Evolutionary conservation across 148 eudicot species (phyloP), one percentile per base, ranked within the genome.

Genomic region (Arctostaphylos glauca): DNA sequence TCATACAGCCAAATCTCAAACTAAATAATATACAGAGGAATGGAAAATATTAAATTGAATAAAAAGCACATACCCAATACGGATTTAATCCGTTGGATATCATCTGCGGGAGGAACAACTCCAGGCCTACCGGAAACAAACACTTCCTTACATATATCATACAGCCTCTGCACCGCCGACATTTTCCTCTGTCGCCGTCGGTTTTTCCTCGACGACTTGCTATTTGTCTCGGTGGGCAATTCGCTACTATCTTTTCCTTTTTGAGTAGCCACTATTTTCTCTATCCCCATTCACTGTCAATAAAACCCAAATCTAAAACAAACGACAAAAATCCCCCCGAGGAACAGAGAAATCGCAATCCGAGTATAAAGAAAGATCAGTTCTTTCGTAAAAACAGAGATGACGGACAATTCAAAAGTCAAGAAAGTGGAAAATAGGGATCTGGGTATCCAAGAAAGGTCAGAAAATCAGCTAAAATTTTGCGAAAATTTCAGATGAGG

Each of bases 121-220:
- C 91, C 96, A 59, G 89, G 81, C 58, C 90, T 92, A 44, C 90
- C 91, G 83, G 86, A 80, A 10, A 89, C 95, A 79, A 94, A 94
- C 4, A 92, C 88, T 55, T 93, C 88, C 89, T 86, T 86, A 84
- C 98, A 93, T 3, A 87, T 83, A 5, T 92, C 85, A 25, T 88
- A 93, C 9, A 94, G 88, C 71, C 48, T 90, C 85, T 93, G 97
- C 85, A 94, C 88, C 78, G 49, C 23, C 15, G 80, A 38, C 23
- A 49, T 19, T 44, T 77, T 77, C 80, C 67, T 77, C 49, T 38
- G 80, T 81, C 91, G 83, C 5, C 93, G 84, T 68, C 89, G 85
- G 66, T 55, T 86, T 81, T 80, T 90, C 82, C 77, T 91, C 38
- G 86, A 74, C 8, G 80, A 83, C 54, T 56, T 55, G 10, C 59